Evolutionary conservation across 345 rosid species (phyloP), one percentile per base, ranked within the genome.

Genomic region (Corymbia maculata): DNA sequence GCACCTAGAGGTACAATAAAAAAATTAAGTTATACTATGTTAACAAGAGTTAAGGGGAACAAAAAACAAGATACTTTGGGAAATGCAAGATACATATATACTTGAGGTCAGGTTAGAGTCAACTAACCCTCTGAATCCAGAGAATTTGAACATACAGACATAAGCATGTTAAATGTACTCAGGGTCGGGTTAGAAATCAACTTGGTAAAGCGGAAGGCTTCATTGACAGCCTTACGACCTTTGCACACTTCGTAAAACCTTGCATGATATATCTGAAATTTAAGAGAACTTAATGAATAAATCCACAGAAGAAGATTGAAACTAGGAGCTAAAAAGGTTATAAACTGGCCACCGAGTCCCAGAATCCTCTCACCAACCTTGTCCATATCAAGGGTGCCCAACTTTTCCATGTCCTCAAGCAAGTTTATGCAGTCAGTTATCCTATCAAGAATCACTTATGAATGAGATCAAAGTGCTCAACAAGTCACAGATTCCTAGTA

Each of bases 101-200:
- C 45, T 57, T 44, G 32, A 80, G 47, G 30, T 86, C 44, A 64
- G 57, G 13, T 61, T 19, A 85, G 42, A 87, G 80, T 90, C 85
- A 49, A 91, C 90, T 92, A 90, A 96, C 99, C 96, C 57, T 94
- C 95, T 87, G 93, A 93, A 91, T 97, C 97, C 90, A 94, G 94
- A 86, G 97, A 95, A 92, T 91, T 90, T 52, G 98, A 93, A 90
- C 98, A 97, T 16, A 97, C 98, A 88, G 98, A 93, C 96, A 95
- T 94, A 82, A 97, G 94, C 99, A 97, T 95, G 94, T 97, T 97
- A 90, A 95, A 97, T 87, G 99, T 96, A 91, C 99, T 97, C 89
- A 97, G 90, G 82, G 96, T 94, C 85, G 99, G 99, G 85, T 94
- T 95, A 57, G 94, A 90, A 88, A 97, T 90, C 93, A 97, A 92